Conservation (phyloP, 352 stramenopile genomes). For the Phytophthora crassamura region DNA sequence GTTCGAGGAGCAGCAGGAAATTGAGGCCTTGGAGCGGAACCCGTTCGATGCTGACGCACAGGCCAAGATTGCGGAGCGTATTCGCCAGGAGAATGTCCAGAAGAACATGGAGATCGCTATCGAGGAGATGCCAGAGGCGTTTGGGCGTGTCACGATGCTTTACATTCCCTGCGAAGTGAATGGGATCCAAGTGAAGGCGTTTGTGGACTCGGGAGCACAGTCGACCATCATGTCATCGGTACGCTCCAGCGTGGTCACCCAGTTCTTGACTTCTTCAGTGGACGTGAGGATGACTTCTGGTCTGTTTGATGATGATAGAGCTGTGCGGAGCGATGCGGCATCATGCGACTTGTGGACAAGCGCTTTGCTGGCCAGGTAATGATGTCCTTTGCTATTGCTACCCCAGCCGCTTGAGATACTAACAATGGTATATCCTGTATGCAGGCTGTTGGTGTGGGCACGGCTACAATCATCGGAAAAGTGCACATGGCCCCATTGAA, state of each 20-base stretch:
- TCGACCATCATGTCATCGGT: conserved; percentile 94
- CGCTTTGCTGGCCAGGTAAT: conserved; percentile 89
- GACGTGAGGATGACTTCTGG: neutral
- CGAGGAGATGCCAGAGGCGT: conserved; percentile 89
- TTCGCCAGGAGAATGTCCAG: conserved; percentile 86
- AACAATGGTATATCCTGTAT: neutral
- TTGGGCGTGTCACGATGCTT: conserved; percentile 89
- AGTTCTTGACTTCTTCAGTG: neutral
- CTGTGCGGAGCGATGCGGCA: conserved; percentile 91
- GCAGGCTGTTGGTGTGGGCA: conserved; percentile 95
- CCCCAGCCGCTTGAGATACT: too few species aligned
- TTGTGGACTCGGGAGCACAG: conserved; percentile 91
- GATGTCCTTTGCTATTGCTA: neutral
- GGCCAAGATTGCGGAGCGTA: conserved; percentile 85
- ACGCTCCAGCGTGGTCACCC: neutral
- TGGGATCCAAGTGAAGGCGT: conserved; percentile 86
- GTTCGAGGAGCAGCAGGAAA: conserved; percentile 86
- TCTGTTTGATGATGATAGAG: conserved; percentile 41
- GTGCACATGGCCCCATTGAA: conserved; percentile 95
- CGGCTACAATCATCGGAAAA: conserved; percentile 96
- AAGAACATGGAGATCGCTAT: conserved; percentile 92
- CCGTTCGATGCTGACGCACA: conserved; percentile 82
- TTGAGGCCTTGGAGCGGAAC: conserved; percentile 69
- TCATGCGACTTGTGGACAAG: conserved; percentile 91
- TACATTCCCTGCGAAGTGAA: conserved; percentile 91